phyloP scores from a whole-genome alignment of 2,329 filamentous ascomycete genomes.

The Paecilomyces niveus region DNA sequence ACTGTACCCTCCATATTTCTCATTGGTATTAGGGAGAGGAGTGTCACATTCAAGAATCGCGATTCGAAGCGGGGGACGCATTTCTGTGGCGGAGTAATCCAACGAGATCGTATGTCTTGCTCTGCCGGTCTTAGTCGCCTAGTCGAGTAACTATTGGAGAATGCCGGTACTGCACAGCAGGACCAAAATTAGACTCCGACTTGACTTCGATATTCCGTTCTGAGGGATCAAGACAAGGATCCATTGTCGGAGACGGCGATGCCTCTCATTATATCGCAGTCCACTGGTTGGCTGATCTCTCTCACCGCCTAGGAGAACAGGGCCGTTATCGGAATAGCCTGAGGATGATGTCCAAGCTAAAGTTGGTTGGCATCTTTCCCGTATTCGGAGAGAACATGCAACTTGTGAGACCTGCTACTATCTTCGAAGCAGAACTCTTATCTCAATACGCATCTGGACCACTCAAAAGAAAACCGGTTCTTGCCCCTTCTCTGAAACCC shows the following conservation, averaged over 20 bases:
- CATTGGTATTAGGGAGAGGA: conserved; percentile 57
- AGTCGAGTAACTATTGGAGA: neutral
- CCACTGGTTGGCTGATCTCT: neutral
- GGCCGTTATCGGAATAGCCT: neutral
- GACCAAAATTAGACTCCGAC: neutral
- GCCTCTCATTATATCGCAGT: neutral
- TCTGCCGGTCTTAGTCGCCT: neutral
- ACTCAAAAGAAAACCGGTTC: neutral
- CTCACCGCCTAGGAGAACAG: neutral
- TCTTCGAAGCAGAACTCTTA: neutral
- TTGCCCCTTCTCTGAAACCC: neutral
- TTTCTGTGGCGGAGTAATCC: conserved; percentile 8
- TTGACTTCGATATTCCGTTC: neutral
- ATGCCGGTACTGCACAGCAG: neutral
- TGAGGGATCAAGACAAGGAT: neutral
- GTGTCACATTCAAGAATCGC: conserved; percentile 85
- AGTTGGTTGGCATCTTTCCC: neutral
- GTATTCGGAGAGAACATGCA: neutral
- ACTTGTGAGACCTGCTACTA: neutral
- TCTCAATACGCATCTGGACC: neutral
- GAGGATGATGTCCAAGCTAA: too few relatives aligned
- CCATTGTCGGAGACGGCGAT: neutral
- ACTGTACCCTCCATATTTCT: conserved; percentile 65
- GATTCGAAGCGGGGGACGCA: conserved; percentile 57
- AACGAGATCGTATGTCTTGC: neutral